Percentiles rank a stretch among this genome's conserved stretches.
phyloP scores from a whole-genome alignment of 2,329 filamentous ascomycete genomes.

The Trichoderma gracile region DNA sequence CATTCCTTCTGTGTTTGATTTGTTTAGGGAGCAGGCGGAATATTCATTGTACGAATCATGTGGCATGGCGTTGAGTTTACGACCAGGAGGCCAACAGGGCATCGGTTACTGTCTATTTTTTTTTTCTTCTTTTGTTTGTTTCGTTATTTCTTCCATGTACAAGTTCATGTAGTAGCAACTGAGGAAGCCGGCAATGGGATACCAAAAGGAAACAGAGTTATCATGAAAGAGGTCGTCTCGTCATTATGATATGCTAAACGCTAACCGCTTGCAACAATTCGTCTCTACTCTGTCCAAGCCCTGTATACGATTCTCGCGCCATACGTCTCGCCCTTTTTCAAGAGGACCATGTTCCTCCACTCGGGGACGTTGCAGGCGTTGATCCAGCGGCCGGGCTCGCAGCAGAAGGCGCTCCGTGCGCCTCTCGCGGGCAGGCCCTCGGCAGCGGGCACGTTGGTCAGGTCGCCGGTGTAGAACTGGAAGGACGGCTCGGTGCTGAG shows the following conservation, averaged over 20 bases:
- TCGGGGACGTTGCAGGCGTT: slow-evolving; percentile 81
- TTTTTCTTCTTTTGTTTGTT: not conserved
- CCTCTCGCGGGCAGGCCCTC: slow-evolving; percentile 64
- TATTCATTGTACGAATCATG: not conserved
- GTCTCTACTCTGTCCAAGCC: slow-evolving; percentile 78
- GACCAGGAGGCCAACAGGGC: not conserved
- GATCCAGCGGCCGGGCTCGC: slow-evolving; percentile 88
- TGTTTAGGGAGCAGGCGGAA: not conserved
- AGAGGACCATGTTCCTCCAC: slow-evolving; percentile 74
- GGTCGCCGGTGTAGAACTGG: slow-evolving; percentile 93
- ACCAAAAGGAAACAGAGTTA: not conserved
- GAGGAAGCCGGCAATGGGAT: not conserved
- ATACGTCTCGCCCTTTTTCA: slow-evolving; percentile 84
- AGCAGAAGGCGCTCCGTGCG: slow-evolving; percentile 77
- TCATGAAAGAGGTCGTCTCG: not conserved
- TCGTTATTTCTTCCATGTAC: not conserved
- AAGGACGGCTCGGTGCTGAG: slow-evolving; percentile 92
- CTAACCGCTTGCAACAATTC: slow-evolving; percentile 35
- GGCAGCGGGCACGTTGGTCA: slow-evolving; percentile 72
- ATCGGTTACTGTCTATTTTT: not conserved
- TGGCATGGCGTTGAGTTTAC: not conserved
- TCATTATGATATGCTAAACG: not conserved
- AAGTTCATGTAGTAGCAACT: not conserved
- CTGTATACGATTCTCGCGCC: slow-evolving; percentile 81
- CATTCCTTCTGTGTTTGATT: not conserved